Evolutionary conservation across 2,329 filamentous ascomycete genomes (phyloP).

Genomic region (Scedosporium minutisporum): DNA sequence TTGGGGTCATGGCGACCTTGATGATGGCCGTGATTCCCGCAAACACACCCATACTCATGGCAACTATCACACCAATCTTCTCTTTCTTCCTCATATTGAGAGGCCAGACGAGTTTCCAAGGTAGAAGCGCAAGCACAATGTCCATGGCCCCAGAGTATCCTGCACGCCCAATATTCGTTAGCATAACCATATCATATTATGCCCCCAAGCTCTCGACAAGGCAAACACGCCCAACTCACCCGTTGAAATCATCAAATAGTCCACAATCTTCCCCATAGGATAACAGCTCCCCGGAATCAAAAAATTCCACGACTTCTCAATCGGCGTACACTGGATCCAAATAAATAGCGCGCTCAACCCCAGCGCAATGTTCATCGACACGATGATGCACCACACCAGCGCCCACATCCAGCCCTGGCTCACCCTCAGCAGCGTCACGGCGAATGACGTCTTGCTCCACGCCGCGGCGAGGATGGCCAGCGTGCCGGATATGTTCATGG

Average conservation of each 20-base stretch:
- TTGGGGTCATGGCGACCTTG: constrained; percentile 9
- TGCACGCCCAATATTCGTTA: neutral
- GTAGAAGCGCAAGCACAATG: constrained; percentile 13
- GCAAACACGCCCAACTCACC: constrained; percentile 4
- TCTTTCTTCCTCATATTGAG: constrained; percentile 18
- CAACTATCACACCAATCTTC: constrained; percentile 16
- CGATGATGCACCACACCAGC: constrained; percentile 18
- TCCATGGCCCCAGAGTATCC: constrained; percentile 14
- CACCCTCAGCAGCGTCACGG: constrained; percentile 19
- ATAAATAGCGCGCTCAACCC: constrained; percentile 14
- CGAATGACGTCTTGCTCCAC: constrained; percentile 20
- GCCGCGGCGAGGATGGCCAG: constrained; percentile 7
- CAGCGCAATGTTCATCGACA: constrained; percentile 15
- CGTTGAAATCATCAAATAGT: constrained; percentile 6
- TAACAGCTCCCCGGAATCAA: constrained; percentile 14
- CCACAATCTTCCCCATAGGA: constrained; percentile 6
- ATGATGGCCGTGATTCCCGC: constrained; percentile 12
- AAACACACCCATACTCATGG: constrained; percentile 18
- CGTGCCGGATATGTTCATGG: constrained; percentile 1
- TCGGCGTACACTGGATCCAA: constrained; percentile 17
- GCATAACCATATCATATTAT: neutral
- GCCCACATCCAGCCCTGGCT: constrained; percentile 13
- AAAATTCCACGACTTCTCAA: constrained; percentile 16
- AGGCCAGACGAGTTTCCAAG: constrained; percentile 17
- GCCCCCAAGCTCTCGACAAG: constrained; percentile 8